These are phyloP conservation scores for Petasospora fabianii DNA, from an alignment of 1,139 yeast species.

Conservation along the genomic window DNA sequence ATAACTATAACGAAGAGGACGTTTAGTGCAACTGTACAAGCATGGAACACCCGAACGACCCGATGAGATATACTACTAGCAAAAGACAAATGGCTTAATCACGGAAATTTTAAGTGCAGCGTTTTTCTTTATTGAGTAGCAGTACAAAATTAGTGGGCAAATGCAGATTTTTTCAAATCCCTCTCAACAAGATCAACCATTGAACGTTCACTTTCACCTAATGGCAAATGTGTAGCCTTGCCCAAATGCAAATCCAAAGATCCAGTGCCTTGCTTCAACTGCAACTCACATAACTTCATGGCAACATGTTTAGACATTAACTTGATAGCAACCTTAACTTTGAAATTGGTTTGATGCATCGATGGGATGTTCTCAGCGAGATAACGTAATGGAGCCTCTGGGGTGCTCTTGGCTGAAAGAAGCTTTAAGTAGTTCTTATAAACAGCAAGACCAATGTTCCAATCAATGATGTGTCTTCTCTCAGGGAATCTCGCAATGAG, in stretches of 20 bases:
- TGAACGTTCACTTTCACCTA: constrained; percentile 40
- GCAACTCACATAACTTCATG: constrained; percentile 34
- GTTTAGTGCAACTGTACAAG: too few relatives aligned
- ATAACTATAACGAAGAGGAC: too few relatives aligned
- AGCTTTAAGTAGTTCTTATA: constrained; percentile 43
- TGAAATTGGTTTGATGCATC: constrained; percentile 32
- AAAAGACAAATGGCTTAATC: too few relatives aligned
- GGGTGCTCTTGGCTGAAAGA: constrained; percentile 19
- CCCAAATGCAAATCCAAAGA: constrained; percentile 21
- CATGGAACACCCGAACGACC: too few relatives aligned
- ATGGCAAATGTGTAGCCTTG: constrained; percentile 35
- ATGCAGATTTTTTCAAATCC: constrained; percentile 9
- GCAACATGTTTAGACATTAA: constrained; percentile 51
- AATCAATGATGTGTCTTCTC: constrained; percentile 43
- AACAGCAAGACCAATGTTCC: constrained; percentile 59
- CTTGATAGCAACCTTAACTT: constrained; percentile 44
- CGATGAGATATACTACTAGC: too few relatives aligned
- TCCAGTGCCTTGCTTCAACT: constrained; percentile 15
- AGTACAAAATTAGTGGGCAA: constrained; percentile 3
- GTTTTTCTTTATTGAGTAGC: too few relatives aligned
- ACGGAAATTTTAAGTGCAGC: too few relatives aligned
- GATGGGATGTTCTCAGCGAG: constrained; percentile 46
- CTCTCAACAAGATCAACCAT: constrained; percentile 9
- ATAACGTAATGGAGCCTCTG: constrained; percentile 29
- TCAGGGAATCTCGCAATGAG: constrained; percentile 48